Conservation (phyloP, 2,329 filamentous ascomycete species). For the Madurella mycetomatis region DNA sequence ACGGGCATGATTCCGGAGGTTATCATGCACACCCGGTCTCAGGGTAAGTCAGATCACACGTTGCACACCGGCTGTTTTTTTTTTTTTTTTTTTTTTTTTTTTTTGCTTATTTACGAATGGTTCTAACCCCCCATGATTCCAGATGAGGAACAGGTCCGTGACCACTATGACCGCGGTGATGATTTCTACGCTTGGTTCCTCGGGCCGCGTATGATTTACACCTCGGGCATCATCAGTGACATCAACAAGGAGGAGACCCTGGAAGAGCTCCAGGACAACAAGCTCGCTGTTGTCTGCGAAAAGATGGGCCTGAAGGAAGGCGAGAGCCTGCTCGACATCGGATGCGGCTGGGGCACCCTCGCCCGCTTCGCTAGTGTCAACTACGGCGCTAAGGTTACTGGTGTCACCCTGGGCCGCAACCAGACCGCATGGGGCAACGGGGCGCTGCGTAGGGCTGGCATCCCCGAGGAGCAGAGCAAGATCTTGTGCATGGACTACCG, state of each 20-base stretch:
- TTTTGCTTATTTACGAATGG: neutral
- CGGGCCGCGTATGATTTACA: slow-evolving; percentile 98
- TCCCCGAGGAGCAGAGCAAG: slow-evolving; percentile 81
- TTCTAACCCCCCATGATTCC: slow-evolving; percentile 6
- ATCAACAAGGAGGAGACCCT: slow-evolving; percentile 82
- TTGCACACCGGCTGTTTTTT: neutral
- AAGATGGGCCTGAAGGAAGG: slow-evolving; percentile 82
- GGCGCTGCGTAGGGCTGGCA: slow-evolving; percentile 74
- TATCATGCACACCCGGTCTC: slow-evolving; percentile 85
- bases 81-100: too few relatives aligned
- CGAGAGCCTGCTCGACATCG: slow-evolving; percentile 86
- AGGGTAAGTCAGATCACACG: slow-evolving; percentile 50
- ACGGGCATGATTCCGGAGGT: slow-evolving; percentile 84
- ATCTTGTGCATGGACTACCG: slow-evolving; percentile 97
- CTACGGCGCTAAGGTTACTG: slow-evolving; percentile 77
- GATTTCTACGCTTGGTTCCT: slow-evolving; percentile 99
- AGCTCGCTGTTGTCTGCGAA: slow-evolving; percentile 89
- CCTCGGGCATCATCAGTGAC: slow-evolving; percentile 88
- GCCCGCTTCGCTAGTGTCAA: slow-evolving; percentile 88
- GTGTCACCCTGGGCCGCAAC: slow-evolving; percentile 91
- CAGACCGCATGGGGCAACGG: slow-evolving; percentile 96
- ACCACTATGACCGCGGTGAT: slow-evolving; percentile 96
- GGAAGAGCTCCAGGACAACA: slow-evolving; percentile 97
- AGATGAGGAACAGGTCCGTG: slow-evolving; percentile 97
- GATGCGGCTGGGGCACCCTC: slow-evolving; percentile 96